Conservation (phyloP, 2,329 filamentous ascomycete species). For the Fusarium keratoplasticum region DNA sequence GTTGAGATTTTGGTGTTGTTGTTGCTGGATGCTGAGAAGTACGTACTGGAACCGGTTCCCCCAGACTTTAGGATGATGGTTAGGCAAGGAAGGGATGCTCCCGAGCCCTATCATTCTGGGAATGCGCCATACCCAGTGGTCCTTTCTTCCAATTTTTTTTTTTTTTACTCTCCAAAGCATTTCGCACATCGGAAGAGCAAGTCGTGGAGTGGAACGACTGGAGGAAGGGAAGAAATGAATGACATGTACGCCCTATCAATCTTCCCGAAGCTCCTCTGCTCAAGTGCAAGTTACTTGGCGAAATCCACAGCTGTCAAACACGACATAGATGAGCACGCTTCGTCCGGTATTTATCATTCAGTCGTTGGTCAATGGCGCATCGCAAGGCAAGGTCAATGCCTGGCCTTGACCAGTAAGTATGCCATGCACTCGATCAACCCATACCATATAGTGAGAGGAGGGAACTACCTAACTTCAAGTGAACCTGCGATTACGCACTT, state of each 20-base stretch:
- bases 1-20: not conserved
- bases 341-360: not conserved
- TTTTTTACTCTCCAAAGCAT: not conserved
- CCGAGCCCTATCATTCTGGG: not conserved
- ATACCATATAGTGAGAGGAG: no score
- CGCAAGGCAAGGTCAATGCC: not conserved
- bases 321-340: not conserved
- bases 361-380: not conserved
- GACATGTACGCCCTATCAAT: not conserved
- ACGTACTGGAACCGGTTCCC: not conserved
- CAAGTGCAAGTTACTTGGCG: not conserved
- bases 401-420: not conserved
- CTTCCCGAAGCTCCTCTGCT: not conserved
- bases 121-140: not conserved
- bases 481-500: not conserved
- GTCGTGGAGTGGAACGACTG: not conserved
- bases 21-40: not conserved
- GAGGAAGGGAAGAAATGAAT: not conserved
- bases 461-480: not conserved
- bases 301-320: not conserved
- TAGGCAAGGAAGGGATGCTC: not conserved
- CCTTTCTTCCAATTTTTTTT: not conserved
- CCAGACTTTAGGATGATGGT: not conserved
- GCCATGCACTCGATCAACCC: no score
- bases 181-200: not conserved